These are phyloP conservation scores for Styphnolobium japonicum DNA, from an alignment of 306 rosid species.

Conservation along the genomic window DNA sequence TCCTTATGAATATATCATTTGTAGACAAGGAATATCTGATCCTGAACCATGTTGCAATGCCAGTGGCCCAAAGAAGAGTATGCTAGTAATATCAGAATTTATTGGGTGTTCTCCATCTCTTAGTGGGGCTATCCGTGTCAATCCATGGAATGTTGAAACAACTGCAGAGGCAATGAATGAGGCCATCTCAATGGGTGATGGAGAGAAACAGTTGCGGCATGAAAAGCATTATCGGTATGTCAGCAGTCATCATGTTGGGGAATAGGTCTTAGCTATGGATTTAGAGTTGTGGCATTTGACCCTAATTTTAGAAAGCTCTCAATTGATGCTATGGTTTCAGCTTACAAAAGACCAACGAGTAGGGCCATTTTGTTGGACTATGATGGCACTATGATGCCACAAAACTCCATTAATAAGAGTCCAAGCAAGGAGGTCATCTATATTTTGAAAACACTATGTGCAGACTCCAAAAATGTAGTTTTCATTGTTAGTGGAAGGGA, in stretches of 20 bases:
- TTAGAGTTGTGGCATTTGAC: slow-evolving; percentile 81
- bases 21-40: slow-evolving; percentile 67
- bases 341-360: slow-evolving; percentile 53
- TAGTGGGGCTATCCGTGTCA: slow-evolving; percentile 78
- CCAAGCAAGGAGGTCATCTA: slow-evolving; percentile 66
- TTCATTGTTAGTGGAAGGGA: slow-evolving; percentile 87
- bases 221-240: slow-evolving; percentile 80
- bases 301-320: slow-evolving; percentile 77
- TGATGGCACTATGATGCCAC: slow-evolving; percentile 88
- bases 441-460: slow-evolving; percentile 53
- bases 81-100: slow-evolving; percentile 82
- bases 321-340: slow-evolving; percentile 54
- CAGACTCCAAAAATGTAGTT: slow-evolving; percentile 64
- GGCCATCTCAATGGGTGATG: slow-evolving; percentile 61
- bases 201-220: slow-evolving; percentile 68
- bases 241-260: slow-evolving; percentile 77
- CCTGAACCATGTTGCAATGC: slow-evolving; percentile 46
- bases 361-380: slow-evolving; percentile 84
- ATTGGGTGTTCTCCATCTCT: slow-evolving; percentile 89
- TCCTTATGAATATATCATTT: slow-evolving; percentile 79
- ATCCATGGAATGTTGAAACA: slow-evolving; percentile 78
- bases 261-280: slow-evolving; percentile 76
- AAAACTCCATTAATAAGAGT: slow-evolving; percentile 58
- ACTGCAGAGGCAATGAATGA: slow-evolving; percentile 76
- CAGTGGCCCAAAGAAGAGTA: slow-evolving; percentile 60